Evolutionary conservation across 306 rosid species (phyloP), one percentile per base, ranked within the genome.

Genomic region (apple (Malus domestica)): DNA sequence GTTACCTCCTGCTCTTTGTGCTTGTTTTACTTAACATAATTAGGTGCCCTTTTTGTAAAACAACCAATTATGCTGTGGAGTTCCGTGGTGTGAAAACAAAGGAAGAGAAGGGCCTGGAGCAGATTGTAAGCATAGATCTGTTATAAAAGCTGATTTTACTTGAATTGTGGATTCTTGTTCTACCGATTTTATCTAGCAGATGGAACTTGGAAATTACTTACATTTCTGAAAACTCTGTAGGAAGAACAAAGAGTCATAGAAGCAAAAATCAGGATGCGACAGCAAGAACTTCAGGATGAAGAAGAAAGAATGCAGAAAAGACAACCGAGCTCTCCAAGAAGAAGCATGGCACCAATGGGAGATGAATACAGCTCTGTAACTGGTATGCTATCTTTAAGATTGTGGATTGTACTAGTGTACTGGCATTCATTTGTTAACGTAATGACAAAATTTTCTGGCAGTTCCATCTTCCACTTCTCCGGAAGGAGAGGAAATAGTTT

Each of bases 171-270:
- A 51, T n/a, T 71, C 76, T 54, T 15, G 55, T 74, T 18, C 79
- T 64, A 62, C 79, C 33, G 44, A 62, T 67, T 57, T 75, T 82
- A 19, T 66, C 63, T 10, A 33, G n/a, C 6, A 44, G 68, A 72
- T 38, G 61, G 57, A 57, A 18, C 27, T 75, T 16, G 66, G 30
- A 65, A 68, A 49, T 63, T 44, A 40, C 35, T 46, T 70, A n/a
- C 63, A 51, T 74, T 69, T 79, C 62, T 67, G 71, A 10, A 33
- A 84, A 73, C 38, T 79, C 66, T 73, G 80, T 80, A 92, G 98
- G 99, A 96, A 80, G 99, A 96, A 85, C 99, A 96, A 65, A 96
- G 99, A 55, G 99, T 96, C 77, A 96, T 96, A 70, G 99, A 96
- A 86, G 99, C 99, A 45, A 92, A 92, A 87, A 92, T 96, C 78